These are phyloP conservation scores for Fusarium euwallaceae DNA, from an alignment of 2,329 filamentous ascomycete species.

Conservation along the genomic window DNA sequence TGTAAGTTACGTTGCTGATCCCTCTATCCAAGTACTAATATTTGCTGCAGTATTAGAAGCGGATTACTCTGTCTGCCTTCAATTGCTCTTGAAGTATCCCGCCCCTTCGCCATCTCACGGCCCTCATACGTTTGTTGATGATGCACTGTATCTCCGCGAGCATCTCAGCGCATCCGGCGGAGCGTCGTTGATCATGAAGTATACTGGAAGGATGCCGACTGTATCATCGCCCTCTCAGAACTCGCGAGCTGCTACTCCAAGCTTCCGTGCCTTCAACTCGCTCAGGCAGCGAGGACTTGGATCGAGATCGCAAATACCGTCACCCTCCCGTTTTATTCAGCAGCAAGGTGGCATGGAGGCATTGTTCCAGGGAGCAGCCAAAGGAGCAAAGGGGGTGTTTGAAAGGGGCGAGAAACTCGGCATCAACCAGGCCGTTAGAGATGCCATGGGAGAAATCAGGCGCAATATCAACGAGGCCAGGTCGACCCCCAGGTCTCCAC, in stretches of 20 bases:
- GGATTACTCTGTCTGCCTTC: conserved; percentile 88
- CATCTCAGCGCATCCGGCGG: conserved; percentile 75
- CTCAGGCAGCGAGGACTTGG: conserved; percentile 59
- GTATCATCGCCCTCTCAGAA: conserved; percentile 43
- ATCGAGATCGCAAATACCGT: conserved; percentile 60
- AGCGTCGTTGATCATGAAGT: conserved; percentile 76
- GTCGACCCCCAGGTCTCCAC: conserved; percentile 55
- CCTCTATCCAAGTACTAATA: conserved; percentile 40
- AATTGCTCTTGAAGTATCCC: conserved; percentile 87
- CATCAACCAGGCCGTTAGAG: conserved; percentile 84
- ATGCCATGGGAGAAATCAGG: conserved; percentile 82
- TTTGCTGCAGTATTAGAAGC: conserved; percentile 76
- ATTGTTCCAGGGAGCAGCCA: conserved; percentile 81
- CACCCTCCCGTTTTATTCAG: conserved; percentile 65
- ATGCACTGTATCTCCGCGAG: conserved; percentile 80
- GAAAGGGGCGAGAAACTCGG: conserved; percentile 81
- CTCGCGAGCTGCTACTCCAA: conserved; percentile 52
- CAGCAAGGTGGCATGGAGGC: conserved; percentile 75
- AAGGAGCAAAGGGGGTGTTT: conserved; percentile 80
- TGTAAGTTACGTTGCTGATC: conserved; percentile 63
- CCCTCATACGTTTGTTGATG: conserved; percentile 85
- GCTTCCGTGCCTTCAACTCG: conserved; percentile 49
- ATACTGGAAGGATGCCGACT: conserved; percentile 70
- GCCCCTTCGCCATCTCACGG: conserved; percentile 71
- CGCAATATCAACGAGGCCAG: conserved; percentile 78